phyloP scores from a whole-genome alignment of 768 basidiomycete genomes.

The Boletus speciosus region DNA sequence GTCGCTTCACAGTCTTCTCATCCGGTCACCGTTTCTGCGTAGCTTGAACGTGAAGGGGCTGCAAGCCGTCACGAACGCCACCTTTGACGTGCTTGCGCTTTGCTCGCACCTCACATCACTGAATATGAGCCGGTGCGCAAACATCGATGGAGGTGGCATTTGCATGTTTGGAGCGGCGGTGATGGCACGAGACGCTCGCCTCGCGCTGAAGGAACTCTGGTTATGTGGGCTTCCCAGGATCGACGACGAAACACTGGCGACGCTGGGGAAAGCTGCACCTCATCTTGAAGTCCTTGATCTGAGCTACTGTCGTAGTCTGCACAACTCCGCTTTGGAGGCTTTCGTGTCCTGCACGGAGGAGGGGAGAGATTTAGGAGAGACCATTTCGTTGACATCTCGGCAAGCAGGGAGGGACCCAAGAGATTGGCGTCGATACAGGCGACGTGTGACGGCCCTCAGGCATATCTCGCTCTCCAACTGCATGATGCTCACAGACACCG shows the following conservation, averaged over 20 bases:
- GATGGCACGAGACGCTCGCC: constrained; percentile 42
- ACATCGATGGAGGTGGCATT: constrained; percentile 65
- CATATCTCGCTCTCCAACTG: constrained; percentile 77
- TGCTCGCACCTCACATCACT: constrained; percentile 56
- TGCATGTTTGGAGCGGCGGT: constrained; percentile 44
- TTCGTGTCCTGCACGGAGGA: constrained; percentile 55
- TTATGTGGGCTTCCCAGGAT: constrained; percentile 65
- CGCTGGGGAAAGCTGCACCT: constrained; percentile 65
- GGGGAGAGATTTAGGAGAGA: constrained; percentile 29
- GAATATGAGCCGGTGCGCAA: constrained; percentile 69
- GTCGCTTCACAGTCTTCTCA: constrained; percentile 67
- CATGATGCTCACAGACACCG: constrained; percentile 64
- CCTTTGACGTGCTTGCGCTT: constrained; percentile 62
- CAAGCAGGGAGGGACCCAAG: constrained; percentile 62
- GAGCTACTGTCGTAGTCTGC: constrained; percentile 66
- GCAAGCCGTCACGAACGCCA: constrained; percentile 64
- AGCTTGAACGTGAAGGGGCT: constrained; percentile 67
- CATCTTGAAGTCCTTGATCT: constrained; percentile 77
- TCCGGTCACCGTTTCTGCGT: constrained; percentile 57
- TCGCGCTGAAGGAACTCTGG: constrained; percentile 59
- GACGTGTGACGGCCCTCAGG: constrained; percentile 64
- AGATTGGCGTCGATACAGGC: constrained; percentile 45
- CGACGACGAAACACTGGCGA: constrained; percentile 57
- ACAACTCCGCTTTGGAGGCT: constrained; percentile 72
- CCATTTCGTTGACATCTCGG: constrained; percentile 53